phyloP scores from a whole-genome alignment of 352 stramenopile genomes.

The Phytophthora vignae region DNA sequence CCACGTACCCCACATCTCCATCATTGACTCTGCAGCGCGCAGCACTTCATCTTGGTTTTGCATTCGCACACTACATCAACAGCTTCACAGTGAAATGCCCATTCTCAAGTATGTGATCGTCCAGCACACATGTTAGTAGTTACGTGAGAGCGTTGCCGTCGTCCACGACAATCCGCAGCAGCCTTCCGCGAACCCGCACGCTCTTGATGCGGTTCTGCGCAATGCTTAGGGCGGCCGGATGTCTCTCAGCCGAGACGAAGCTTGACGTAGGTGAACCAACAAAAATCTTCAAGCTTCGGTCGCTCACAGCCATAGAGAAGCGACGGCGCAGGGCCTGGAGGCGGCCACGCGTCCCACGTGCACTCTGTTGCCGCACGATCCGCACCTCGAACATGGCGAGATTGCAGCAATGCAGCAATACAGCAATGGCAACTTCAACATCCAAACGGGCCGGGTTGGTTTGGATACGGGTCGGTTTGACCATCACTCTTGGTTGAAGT shows the following conservation, averaged over 20 bases:
- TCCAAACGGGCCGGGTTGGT: not conserved
- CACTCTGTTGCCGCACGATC: constrained; percentile 37
- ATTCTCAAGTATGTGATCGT: too few relatives aligned
- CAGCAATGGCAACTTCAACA: constrained; percentile 17
- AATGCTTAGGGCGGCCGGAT: constrained; percentile 27
- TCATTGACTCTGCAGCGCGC: constrained; percentile 45
- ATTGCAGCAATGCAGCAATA: not conserved
- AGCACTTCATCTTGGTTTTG: constrained; percentile 32
- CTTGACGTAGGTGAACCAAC: not conserved
- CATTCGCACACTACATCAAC: constrained; percentile 39
- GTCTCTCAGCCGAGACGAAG: not conserved
- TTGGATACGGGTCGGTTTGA: not conserved
- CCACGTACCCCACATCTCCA: constrained; percentile 53
- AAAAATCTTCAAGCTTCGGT: constrained; percentile 31
- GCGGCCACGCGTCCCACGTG: not conserved
- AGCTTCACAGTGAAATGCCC: too few relatives aligned
- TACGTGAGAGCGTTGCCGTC: constrained; percentile 41
- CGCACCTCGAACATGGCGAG: constrained; percentile 42
- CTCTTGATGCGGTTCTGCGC: constrained; percentile 26
- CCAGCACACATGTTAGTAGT: not conserved
- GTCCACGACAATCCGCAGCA: constrained; percentile 38
- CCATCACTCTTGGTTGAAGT: constrained; percentile 37
- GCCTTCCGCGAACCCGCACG: constrained; percentile 43
- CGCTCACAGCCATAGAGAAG: constrained; percentile 35
- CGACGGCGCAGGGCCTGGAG: constrained; percentile 46